A percentile compares a stretch with the other conserved stretches of the same genome.
Conservation (phyloP, 495 filamentous ascomycete species). For the Xylaria cubensis region DNA sequence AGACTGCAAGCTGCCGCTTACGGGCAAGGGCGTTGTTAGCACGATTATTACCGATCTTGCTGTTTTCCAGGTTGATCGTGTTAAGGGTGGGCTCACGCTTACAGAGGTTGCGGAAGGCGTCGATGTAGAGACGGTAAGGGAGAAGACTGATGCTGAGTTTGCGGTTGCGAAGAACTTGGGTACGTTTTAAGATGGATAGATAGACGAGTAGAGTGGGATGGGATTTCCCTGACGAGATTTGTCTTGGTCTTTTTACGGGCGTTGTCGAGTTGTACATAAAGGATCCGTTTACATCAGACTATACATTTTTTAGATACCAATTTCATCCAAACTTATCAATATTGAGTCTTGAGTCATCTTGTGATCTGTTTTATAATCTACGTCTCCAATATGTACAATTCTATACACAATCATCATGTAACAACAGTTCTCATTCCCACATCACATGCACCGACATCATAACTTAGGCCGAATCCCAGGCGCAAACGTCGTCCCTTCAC, state of each 20-base stretch:
- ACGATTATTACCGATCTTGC: slow-evolving; percentile 66
- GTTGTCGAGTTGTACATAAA: slow-evolving; percentile 5
- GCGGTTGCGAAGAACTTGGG: slow-evolving; percentile 54
- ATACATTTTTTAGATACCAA: slow-evolving; percentile 3
- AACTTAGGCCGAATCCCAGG: slow-evolving; percentile 57
- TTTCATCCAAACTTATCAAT: background rate
- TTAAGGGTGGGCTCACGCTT: slow-evolving; percentile 55
- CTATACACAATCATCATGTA: slow-evolving; percentile 12
- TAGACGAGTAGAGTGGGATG: background rate
- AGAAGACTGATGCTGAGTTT: slow-evolving; percentile 63
- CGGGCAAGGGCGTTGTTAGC: slow-evolving; percentile 58
- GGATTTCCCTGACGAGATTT: background rate
- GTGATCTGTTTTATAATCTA: background rate
- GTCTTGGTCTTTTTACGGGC: background rate
- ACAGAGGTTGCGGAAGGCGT: slow-evolving; percentile 63
- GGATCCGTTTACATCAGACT: background rate
- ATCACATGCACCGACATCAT: slow-evolving; percentile 35
- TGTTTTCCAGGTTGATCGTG: slow-evolving; percentile 65
- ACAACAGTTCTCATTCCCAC: background rate
- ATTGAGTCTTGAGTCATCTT: background rate
- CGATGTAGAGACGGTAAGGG: slow-evolving; percentile 58
- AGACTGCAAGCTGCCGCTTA: slow-evolving; percentile 62
- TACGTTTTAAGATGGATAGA: slow-evolving; percentile 43
- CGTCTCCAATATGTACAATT: slow-evolving; percentile 28
- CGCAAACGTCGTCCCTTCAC: slow-evolving; percentile 66